These are phyloP conservation scores for Podaxis mareebaensis DNA, from an alignment of 768 basidiomycete genomes.

Conservation along the genomic window DNA sequence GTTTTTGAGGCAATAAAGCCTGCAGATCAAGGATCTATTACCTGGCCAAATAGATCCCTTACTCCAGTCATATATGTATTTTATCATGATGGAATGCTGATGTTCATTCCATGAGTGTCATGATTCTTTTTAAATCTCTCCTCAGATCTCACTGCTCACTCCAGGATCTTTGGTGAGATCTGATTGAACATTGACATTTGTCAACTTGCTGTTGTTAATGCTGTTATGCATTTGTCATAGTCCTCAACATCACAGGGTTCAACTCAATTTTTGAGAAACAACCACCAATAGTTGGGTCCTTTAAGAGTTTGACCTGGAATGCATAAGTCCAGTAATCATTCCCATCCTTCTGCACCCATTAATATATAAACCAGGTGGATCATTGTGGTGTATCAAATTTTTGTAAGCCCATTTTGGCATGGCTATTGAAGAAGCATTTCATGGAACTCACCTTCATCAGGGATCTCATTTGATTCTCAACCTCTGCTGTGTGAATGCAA, in stretches of 20 bases:
- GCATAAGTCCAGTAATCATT: neutral
- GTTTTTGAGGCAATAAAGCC: neutral
- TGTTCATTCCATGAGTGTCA: neutral
- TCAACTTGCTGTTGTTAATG: neutral
- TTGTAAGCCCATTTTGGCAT: neutral
- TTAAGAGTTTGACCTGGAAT: neutral
- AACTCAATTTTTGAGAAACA: neutral
- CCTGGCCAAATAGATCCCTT: too few relatives aligned
- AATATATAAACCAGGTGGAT: neutral
- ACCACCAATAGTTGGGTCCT: neutral
- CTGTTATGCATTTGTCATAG: neutral
- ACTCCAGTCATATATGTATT: neutral
- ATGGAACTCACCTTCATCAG: neutral
- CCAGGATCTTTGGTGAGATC: neutral
- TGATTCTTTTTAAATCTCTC: neutral
- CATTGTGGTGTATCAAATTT: neutral
- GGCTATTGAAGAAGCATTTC: neutral
- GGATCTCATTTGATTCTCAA: neutral
- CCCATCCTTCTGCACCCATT: neutral
- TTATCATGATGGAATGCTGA: neutral
- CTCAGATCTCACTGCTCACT: neutral
- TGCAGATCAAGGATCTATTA: neutral
- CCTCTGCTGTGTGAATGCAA: too few relatives aligned
- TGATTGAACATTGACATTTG: neutral
- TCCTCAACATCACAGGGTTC: neutral